A percentile compares a stretch with the other conserved stretches of the same genome.
These are phyloP conservation scores for Lentinula novae-zelandiae DNA, from an alignment of 1,284 basidiomycete species.

Conservation along the genomic window DNA sequence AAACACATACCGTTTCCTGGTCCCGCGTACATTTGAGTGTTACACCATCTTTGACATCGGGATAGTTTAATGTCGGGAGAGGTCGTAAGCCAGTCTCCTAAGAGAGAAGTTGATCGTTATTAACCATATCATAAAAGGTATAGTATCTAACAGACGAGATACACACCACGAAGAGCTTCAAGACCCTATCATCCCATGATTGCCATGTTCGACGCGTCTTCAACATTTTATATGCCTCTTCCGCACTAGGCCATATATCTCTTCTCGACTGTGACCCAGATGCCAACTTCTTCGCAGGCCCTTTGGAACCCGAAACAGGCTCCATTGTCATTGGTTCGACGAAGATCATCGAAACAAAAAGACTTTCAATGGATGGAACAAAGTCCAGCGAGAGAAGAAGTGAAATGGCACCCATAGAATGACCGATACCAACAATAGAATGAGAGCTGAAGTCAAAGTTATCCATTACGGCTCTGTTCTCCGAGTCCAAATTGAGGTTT, in stretches of 20 bases:
- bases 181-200: constrained; percentile 46
- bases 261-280: constrained; percentile 34
- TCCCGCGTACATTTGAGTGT: constrained; percentile 44
- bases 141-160: background rate
- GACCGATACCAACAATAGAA: constrained; percentile 34
- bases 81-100: constrained; percentile 43
- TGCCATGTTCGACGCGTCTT: constrained; percentile 36
- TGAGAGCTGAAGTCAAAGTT: constrained; percentile 9
- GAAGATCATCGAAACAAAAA: constrained; percentile 38
- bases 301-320: constrained; percentile 12
- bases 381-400: constrained; percentile 35
- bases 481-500: background rate
- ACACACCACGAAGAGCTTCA: constrained; percentile 40
- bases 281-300: constrained; percentile 22
- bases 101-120: background rate
- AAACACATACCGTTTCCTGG: constrained; percentile 38
- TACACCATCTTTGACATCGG: constrained; percentile 43
- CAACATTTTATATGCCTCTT: constrained; percentile 39
- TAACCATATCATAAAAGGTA: background rate
- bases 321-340: constrained; percentile 37
- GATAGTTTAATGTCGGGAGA: constrained; percentile 42
- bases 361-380: constrained; percentile 27
- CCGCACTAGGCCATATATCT: constrained; percentile 47
- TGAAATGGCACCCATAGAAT: constrained; percentile 37
- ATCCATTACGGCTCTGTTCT: constrained; percentile 2